Base-by-base conservation (phyloP, 2,329 filamentous ascomycete species). In the Fusarium subglutinans region DNA sequence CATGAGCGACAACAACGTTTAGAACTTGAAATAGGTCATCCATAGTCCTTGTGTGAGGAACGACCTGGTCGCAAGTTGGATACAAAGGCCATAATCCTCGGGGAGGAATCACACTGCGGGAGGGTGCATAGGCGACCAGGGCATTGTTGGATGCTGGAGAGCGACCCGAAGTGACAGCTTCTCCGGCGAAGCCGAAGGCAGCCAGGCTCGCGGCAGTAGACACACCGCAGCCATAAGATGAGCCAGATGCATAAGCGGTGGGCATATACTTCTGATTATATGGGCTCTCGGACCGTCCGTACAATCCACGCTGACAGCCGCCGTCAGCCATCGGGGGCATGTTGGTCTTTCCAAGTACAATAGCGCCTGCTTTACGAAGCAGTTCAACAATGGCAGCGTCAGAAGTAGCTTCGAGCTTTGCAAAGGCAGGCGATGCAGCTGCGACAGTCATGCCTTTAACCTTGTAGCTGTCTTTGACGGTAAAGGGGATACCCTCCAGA, bases 321-420 rank as follows among this genome's bases (percentile, higher is more conserved):
- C 88, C 88, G 28, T 86, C 85, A 17, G 88, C 89, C 87, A 90
- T 89, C 0, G 89, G 86, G 1, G 81, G 89, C 85, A 90, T 90
- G 6, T 81, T 91, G 1, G 89, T 90, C 50, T 86, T 84, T 0
- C 89, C 89, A 12, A 82, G 66, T 1, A 82, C 56, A 4, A 82
- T 67, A 2, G 76, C 80, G 0, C 80, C 80, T 3, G 76, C 80
- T 1, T 83, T 80, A 8, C 84, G 82, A 11, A 91, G 80, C 5
- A 80, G 79, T 12, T 82, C 74, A 0, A 88, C 87, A 6, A 86
- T 85, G 5, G 85, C 86, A 8, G 88, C 87, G 76, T 91, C 88
- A 24, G 87, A 83, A 3, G 82, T 86, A 0, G 89, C 84, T 6
- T 86, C 74, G 0, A 91, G 77, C 12, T 85, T 75, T 37, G 83